These are phyloP conservation scores for Penicillium oxalicum DNA, from an alignment of 2,329 filamentous ascomycete species.

Conservation along the genomic window DNA sequence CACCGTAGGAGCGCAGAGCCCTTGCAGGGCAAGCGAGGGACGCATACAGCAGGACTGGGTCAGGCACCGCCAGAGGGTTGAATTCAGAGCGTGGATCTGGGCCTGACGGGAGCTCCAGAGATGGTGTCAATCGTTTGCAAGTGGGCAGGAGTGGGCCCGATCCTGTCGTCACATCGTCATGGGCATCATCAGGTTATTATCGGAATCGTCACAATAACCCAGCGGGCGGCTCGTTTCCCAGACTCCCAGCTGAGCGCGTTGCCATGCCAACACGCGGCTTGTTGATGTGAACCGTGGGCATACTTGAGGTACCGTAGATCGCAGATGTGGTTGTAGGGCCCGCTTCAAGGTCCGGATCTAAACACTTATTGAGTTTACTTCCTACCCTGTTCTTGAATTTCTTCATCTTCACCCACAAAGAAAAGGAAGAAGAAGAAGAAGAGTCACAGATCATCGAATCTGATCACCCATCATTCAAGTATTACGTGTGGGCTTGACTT, in stretches of 20 bases:
- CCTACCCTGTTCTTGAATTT: conserved; percentile 15
- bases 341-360: conserved; percentile 22
- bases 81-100: conserved; percentile 12
- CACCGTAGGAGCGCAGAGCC: conserved; percentile 8
- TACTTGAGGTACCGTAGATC: conserved; percentile 24
- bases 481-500: background rate
- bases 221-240: conserved; percentile 24
- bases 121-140: conserved; percentile 6
- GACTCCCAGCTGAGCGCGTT: conserved; percentile 28
- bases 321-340: conserved; percentile 26
- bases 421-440: no score
- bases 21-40: conserved; percentile 15
- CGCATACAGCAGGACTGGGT: conserved; percentile 8
- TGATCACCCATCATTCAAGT: no score
- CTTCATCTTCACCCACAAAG: conserved; percentile 1
- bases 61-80: background rate
- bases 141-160: conserved; percentile 16
- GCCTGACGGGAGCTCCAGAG: background rate
- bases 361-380: conserved; percentile 25
- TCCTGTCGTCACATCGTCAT: conserved; percentile 5
- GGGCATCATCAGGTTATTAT: no score
- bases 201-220: no score
- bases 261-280: conserved; percentile 36
- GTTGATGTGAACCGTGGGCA: conserved; percentile 35
- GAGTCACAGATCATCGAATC: no score